phyloP scores from a whole-genome alignment of 352 stramenopile species.

The Phytophthora niederhauseri region DNA sequence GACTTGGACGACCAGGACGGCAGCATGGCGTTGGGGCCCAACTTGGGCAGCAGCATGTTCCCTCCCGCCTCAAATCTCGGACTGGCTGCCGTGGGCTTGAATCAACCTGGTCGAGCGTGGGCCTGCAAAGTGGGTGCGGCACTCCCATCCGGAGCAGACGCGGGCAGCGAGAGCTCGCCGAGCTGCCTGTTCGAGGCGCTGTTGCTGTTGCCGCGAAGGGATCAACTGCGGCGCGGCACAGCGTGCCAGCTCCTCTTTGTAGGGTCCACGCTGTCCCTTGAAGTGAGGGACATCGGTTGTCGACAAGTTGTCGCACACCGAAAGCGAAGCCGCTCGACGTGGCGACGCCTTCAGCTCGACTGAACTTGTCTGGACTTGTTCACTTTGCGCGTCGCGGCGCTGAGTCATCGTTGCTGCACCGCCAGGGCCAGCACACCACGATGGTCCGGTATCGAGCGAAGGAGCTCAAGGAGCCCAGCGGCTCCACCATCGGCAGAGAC shows the following conservation, averaged over 20 bases:
- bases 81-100: neutral
- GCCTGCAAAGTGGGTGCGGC: slow-evolving; percentile 11
- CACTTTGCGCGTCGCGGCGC: slow-evolving; percentile 3
- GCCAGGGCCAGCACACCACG: neutral
- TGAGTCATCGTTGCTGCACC: slow-evolving; percentile 24
- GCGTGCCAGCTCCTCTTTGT: neutral
- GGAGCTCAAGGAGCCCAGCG: neutral
- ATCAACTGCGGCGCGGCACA: slow-evolving; percentile 10
- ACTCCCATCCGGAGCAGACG: slow-evolving; percentile 10
- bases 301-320: neutral
- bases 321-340: slow-evolving; percentile 8
- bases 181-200: neutral
- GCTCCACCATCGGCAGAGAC: neutral
- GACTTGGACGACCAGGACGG: no score
- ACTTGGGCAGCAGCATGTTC: neutral
- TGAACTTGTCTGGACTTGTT: slow-evolving; percentile 37
- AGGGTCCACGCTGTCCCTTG: neutral
- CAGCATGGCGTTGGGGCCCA: neutral
- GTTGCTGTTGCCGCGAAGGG: slow-evolving; percentile 10
- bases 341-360: slow-evolving; percentile 28
- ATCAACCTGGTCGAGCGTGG: slow-evolving; percentile 1
- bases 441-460: neutral
- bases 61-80: neutral
- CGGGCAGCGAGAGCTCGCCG: neutral
- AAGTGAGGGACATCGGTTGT: slow-evolving; percentile 5